Evolutionary conservation across 208 protist species (phyloP), one percentile per base, ranked within the genome.

Genomic region (Naegleria lovaniensis): DNA sequence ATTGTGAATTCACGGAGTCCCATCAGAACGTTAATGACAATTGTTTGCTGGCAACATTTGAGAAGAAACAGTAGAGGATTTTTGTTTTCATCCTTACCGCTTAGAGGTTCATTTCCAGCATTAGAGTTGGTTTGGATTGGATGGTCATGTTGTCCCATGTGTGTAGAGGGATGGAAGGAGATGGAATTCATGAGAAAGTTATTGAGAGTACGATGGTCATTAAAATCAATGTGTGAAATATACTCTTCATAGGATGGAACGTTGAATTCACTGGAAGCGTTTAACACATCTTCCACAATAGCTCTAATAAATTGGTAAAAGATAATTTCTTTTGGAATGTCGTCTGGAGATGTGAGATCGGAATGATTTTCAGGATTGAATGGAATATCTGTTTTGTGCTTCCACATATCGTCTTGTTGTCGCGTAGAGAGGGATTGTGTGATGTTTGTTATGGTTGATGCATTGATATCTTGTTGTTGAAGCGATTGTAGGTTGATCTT

Each of bases 1-100:
- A 48, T 88, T 51, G 33, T 29, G 38, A 13, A 15, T 36, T 51
- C 43, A n/a, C 85, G 13, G 39, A 39, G 5, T 29, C 85, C 85
- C 39, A 88, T 40, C 41, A 88, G 40, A 58, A 88, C 85, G 36
- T 88, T 51, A 39, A 88, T 58, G 40, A 88, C 40, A n/a, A 88
- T 39, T 13, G 41, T 88, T 58, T 88, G 85, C 13, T 88, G 85
- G 38, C 85, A 88, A n/a, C 22, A 29, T 58, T 88, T 88, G 13
- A 88, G 67, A 13, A 79, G 29, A 9, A 79, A 33, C 0, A 79
- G 9, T 36, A 79, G 29, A 79, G 19, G 67, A 79, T 79, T 79
- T 33, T 36, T 79, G 29, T 79, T 79, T 79, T 79, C 67, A 2
- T 79, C 67, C 16, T 79, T 79, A 36, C 29, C 29, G n/a, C 25